Base-by-base conservation (phyloP, 2,329 filamentous ascomycete species). In the Boeremia lycopersici region DNA sequence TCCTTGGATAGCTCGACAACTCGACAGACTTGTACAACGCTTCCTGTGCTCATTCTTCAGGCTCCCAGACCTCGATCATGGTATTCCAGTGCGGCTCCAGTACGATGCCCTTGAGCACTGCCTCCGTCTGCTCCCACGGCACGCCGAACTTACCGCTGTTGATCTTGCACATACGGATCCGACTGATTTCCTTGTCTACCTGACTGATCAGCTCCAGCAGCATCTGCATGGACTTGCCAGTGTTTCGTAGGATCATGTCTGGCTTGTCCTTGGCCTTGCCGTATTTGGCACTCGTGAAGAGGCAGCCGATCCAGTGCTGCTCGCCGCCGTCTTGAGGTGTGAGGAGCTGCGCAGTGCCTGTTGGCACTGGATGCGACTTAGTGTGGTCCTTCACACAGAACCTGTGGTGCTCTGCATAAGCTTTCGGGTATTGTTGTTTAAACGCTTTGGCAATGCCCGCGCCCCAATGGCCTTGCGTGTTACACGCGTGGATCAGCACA, bases 401-500 rank as follows among this genome's bases (percentile, higher is more conserved):
- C 0, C 62, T 41, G 7, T 70, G 64, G 68, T 86, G 84, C 19
- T 75, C 60, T 2, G 69, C 55, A 71, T 76, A 84, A 1, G 84
- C 84, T 0, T 69, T 62, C 0, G 83, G 83, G 53, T 84, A 86
- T 19, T 70, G 70, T 4, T 70, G 54, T 19, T 75, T 78, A 71
- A 86, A 86, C 0, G 71, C 74, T 30, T 64, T 60, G 2, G 84
- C 85, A 48, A 87, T 84, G n/a, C 85, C 85, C 3, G 76, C 77
- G 40, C 83, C 82, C 85, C 85, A 87, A 12, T 64, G 65, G 6
- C 84, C 85, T 56, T 78, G 71, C 45, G 79, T 80, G 68, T 87
- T 87, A 72, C 84, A 86, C 11, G 84, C 83, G 67, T 87, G 84
- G 53, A 86, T 78, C 13, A 87, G 71, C 13, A 83, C 75, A 19